Evolutionary conservation across 495 filamentous ascomycete species (phyloP).

Genomic region (Baudoinia panamericana): DNA sequence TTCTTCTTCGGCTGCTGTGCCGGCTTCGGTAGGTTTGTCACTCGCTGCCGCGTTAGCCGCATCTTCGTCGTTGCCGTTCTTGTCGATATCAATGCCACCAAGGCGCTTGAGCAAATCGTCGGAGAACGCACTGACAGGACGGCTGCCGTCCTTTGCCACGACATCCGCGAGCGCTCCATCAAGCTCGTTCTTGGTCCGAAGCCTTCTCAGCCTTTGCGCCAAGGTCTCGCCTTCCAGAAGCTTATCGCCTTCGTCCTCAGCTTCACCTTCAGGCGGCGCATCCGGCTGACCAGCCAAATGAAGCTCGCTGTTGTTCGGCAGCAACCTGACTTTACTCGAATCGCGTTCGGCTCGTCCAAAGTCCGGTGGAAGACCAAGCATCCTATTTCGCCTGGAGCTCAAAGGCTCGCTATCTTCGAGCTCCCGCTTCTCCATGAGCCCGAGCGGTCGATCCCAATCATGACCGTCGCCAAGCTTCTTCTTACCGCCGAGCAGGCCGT

Average conservation of each 20-base stretch:
- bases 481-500: slow-evolving; percentile 40
- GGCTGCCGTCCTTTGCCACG: slow-evolving; percentile 33
- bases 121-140: slow-evolving; percentile 65
- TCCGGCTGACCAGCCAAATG: slow-evolving; percentile 11
- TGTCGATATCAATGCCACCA: slow-evolving; percentile 38
- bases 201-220: slow-evolving; percentile 55
- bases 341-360: slow-evolving; percentile 4
- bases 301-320: neutral
- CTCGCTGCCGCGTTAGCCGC: slow-evolving; percentile 13
- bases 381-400: slow-evolving; percentile 60
- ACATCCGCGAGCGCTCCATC: slow-evolving; percentile 29
- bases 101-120: slow-evolving; percentile 63
- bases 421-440: slow-evolving; percentile 71
- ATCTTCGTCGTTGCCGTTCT: slow-evolving; percentile 17
- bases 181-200: slow-evolving; percentile 43
- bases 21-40: slow-evolving; percentile 20
- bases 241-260: slow-evolving; percentile 23
- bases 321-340: neutral
- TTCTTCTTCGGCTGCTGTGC: slow-evolving; percentile 60
- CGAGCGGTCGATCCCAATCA: slow-evolving; percentile 51
- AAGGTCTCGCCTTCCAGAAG: slow-evolving; percentile 69
- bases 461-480: slow-evolving; percentile 20
- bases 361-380: slow-evolving; percentile 43
- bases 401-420: slow-evolving; percentile 88
- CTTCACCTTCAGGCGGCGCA: slow-evolving; percentile 21